phyloP scores from a whole-genome alignment of 257 asterid genomes.

The Prunella vulgaris region DNA sequence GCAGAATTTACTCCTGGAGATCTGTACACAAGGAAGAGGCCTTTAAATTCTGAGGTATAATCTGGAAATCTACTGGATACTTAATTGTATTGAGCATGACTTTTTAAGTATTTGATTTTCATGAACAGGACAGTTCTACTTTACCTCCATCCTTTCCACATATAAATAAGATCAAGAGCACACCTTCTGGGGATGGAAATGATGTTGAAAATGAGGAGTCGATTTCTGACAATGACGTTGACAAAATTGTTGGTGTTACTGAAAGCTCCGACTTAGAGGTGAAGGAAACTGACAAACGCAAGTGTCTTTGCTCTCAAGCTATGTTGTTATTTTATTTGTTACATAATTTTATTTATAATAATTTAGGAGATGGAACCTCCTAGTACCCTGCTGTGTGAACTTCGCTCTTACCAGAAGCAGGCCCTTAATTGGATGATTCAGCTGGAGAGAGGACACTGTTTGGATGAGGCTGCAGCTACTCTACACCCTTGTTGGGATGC shows the following conservation, averaged over 20 bases:
- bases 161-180: constrained; percentile 35
- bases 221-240: constrained; percentile 85
- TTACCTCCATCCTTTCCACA: constrained; percentile 47
- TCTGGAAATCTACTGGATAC: constrained; percentile 11
- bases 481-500: constrained; percentile 98
- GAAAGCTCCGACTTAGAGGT: constrained; percentile 77
- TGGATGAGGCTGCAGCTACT: constrained; percentile 68
- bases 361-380: constrained; percentile 96
- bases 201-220: constrained; percentile 65
- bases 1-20: constrained; percentile 88
- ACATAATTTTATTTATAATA: constrained; percentile 17
- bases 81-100: constrained; percentile 17
- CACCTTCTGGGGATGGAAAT: constrained; percentile 42
- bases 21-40: constrained; percentile 78
- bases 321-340: constrained; percentile 7
- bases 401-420: constrained; percentile 98
- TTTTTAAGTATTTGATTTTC: constrained; percentile 23
- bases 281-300: constrained; percentile 14
- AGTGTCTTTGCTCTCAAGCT: background rate
- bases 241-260: constrained; percentile 80
- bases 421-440: constrained; percentile 94
- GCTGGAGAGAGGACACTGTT: constrained; percentile 64
- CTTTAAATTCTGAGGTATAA: constrained; percentile 59
- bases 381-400: constrained; percentile 69
- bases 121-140: constrained; percentile 51